phyloP scores from a whole-genome alignment of 2,329 filamentous ascomycete genomes.

The Paracoccidioides lutzii region DNA sequence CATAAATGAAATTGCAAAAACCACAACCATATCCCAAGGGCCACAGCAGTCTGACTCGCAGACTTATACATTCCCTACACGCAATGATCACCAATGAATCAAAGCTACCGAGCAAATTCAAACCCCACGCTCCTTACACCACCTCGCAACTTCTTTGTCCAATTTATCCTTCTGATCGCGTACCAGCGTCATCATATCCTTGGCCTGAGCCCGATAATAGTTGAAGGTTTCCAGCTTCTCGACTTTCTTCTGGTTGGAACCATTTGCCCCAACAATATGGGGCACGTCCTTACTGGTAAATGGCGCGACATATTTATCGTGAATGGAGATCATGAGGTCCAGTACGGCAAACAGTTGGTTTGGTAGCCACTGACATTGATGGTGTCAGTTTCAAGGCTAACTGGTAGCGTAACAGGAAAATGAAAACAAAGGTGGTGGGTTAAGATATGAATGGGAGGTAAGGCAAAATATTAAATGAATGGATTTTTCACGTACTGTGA shows the following conservation, averaged over 20 bases:
- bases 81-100: not conserved
- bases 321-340: slow-evolving; percentile 36
- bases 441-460: not conserved
- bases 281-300: slow-evolving; percentile 15
- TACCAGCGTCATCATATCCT: slow-evolving; percentile 24
- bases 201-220: slow-evolving; percentile 17
- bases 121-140: slow-evolving; percentile 34
- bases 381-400: not conserved
- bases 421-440: not conserved
- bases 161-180: slow-evolving; percentile 26
- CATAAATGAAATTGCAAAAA: no score
- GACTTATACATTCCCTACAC: not conserved
- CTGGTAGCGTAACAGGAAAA: not conserved
- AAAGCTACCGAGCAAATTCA: slow-evolving; percentile 8
- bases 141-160: slow-evolving; percentile 32
- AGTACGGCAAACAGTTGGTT: slow-evolving; percentile 38
- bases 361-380: slow-evolving; percentile 29
- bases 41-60: no score
- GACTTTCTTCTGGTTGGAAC: not conserved
- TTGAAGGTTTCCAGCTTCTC: slow-evolving; percentile 15
- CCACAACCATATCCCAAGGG: no score
- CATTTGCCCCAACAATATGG: slow-evolving; percentile 2
- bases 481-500: slow-evolving; percentile 26
- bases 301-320: slow-evolving; percentile 27
- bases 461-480: not conserved